Base-by-base conservation (phyloP, 371 early-diverging fungal genomes). In the Actinomucor elegans region DNA sequence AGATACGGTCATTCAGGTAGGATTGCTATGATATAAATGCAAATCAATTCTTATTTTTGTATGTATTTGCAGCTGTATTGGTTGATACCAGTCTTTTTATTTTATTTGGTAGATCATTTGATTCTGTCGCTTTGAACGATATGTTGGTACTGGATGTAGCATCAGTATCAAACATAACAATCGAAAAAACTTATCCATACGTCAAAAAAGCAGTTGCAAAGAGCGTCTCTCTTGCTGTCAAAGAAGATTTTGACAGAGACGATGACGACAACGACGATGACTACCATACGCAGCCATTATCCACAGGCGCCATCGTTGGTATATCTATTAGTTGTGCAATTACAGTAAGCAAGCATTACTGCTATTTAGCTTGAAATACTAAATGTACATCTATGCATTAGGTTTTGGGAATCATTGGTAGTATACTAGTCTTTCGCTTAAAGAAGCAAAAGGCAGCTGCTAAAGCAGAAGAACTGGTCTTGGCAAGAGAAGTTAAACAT, bases 241-340 rank as follows among this genome's bases (percentile, higher is more conserved):
- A 45, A 5, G 27, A 11, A 14, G 14, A 26, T n/a, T 10, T 3
- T 2, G 2, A 0, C 31, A 23, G 5, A 23, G 15, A n/a, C n/a
- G n/a, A n/a, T n/a, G n/a, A n/a, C n/a, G n/a, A n/a, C n/a, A n/a
- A n/a, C n/a, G n/a, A n/a, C n/a, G n/a, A n/a, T n/a, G n/a, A n/a
- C n/a, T n/a, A n/a, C n/a, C n/a, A n/a, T n/a, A n/a, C n/a, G 24
- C 1, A 28, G n/a, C 6, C 31, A n/a, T 24, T 47, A 12, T 33
- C 34, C 24, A 47, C 21, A 1, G 47, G 47, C n/a, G 47, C 47
- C 23, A 33, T 33, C 24, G 47, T 34, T 47, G 47, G 47, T n/a
- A 47, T 47, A 11, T 21, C 34, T 0, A 24, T 47, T 47, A 34
- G 23, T 34, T 31, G 33, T 34, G 14, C 20, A 3, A 6, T 47